Percentiles rank a stretch among this genome's conserved stretches.
These are phyloP conservation scores for Daldinia caldariorum DNA, from an alignment of 495 filamentous ascomycete genomes.

Conservation along the genomic window DNA sequence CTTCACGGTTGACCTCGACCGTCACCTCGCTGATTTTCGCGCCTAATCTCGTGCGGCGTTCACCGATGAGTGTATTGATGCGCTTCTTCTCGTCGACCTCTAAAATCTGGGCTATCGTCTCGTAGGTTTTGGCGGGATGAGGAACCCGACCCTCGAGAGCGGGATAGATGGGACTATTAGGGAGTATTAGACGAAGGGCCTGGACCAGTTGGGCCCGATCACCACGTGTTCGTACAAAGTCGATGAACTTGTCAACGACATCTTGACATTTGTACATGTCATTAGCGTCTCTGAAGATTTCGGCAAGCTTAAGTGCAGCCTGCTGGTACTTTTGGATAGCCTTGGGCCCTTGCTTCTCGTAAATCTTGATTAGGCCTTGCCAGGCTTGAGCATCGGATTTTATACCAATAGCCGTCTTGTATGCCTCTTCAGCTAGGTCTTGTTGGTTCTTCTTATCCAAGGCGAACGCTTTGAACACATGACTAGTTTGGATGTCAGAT, in stretches of 20 bases:
- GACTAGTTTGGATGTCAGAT: constrained; percentile 55
- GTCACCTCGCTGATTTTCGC: constrained; percentile 84
- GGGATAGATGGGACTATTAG: constrained; percentile 77
- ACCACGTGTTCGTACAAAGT: constrained; percentile 74
- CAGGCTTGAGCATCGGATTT: constrained; percentile 74
- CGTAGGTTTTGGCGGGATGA: constrained; percentile 82
- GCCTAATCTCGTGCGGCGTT: constrained; percentile 87
- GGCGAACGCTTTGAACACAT: constrained; percentile 84
- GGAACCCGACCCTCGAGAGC: constrained; percentile 87
- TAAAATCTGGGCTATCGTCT: constrained; percentile 81
- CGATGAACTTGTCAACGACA: constrained; percentile 80
- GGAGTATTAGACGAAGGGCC: constrained; percentile 78
- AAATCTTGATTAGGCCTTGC: constrained; percentile 89
- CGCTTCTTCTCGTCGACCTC: constrained; percentile 88
- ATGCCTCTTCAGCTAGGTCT: constrained; percentile 77
- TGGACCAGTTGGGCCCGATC: constrained; percentile 75
- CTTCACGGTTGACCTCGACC: constrained; percentile 85
- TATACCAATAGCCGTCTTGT: constrained; percentile 73
- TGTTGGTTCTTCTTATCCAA: constrained; percentile 76
- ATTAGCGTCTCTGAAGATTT: constrained; percentile 74
- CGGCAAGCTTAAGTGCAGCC: constrained; percentile 75
- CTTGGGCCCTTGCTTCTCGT: constrained; percentile 74
- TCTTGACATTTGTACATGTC: constrained; percentile 77
- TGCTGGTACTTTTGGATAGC: constrained; percentile 79
- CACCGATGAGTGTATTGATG: constrained; percentile 90